Base-by-base conservation (phyloP, 352 stramenopile genomes). In the Peronospora farinosa region DNA sequence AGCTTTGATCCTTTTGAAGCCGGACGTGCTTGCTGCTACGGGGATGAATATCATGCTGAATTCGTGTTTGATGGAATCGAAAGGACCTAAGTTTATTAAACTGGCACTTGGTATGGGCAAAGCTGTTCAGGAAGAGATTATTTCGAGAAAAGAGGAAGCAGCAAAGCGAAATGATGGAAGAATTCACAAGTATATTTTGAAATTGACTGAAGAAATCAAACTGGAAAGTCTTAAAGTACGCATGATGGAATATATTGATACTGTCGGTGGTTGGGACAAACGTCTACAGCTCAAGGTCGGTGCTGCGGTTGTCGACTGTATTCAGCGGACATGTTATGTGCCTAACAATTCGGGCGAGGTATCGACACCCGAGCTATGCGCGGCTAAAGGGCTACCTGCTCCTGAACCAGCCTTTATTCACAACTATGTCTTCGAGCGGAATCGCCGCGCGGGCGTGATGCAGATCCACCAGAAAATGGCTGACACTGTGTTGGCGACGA, bases 231-330 rank as follows among this genome's bases (percentile, higher is more conserved):
- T 71, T 17, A 68, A 68, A 47, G 33, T 9, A 2, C 69, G 74
- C 40, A 81, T 91, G 36, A 65, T 67, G 27, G 51, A 79, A 16
- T 79, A 90, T 35, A 61, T 87, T 43, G 72, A 93, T n/a, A 74
- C 59, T 6, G 75, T 86, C 7, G 84, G 82, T 12, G 69, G 71
- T 10, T 98, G 91, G 93, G 72, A 90, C 49, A 90, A 88, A 49
- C 69, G 80, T 9, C 60, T 94, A 8, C 88, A 95, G 57, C 72
- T 96, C 27, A 96, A 97, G 60, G 71, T 97, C 15, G 84, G 84
- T n/a, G 79, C 80, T 0, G 78, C 77, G 0, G 42, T 95, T 11
- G 69, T 95, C 4, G 79, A 92, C 28, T 78, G 74, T 40, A 79
- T 95, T 47, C 76, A 91, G 47, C 78, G 78, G 27, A 88, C 82